phyloP scores from a whole-genome alignment of 2,329 filamentous ascomycete species.

The Talaromyces atroroseus region DNA sequence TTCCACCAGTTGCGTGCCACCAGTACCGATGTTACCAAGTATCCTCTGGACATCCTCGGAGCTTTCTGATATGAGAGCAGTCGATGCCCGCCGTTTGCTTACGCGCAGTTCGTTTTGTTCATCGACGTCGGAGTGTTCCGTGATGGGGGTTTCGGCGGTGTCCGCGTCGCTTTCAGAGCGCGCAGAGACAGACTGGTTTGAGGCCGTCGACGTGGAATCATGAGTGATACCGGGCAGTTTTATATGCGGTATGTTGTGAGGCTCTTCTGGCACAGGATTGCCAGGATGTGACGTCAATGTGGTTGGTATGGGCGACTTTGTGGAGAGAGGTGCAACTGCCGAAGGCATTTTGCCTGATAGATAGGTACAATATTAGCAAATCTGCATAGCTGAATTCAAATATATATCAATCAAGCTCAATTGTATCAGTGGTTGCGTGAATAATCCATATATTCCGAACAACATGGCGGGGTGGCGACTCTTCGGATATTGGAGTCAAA shows the following conservation, averaged over 20 bases:
- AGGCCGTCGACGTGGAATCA: conserved; percentile 25
- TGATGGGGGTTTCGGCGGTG: conserved; percentile 36
- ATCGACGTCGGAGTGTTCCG: conserved; percentile 34
- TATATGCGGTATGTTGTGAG: conserved; percentile 30
- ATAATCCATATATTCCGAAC: too few relatives aligned
- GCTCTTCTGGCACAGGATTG: conserved; percentile 46
- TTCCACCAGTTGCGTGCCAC: conserved; percentile 49
- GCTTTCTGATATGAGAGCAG: conserved; percentile 51
- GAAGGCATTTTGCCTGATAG: conserved; percentile 1
- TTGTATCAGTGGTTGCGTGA: too few relatives aligned
- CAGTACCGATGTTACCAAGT: conserved; percentile 50
- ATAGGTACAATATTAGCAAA: neutral
- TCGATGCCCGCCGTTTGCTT: conserved; percentile 40
- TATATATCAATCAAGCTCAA: too few relatives aligned
- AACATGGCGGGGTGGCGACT: neutral
- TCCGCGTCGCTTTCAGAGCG: conserved; percentile 32
- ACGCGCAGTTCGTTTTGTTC: conserved; percentile 20
- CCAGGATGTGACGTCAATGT: conserved; percentile 42
- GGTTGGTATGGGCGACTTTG: conserved; percentile 23
- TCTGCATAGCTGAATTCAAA: too few relatives aligned
- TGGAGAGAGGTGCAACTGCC: conserved; percentile 2
- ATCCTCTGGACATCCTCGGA: conserved; percentile 55
- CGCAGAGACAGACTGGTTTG: conserved; percentile 25
- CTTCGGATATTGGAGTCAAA: neutral
- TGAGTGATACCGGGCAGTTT: conserved; percentile 29